Evolutionary conservation across 345 rosid species (phyloP), one percentile per base, ranked within the genome.

Genomic region (Erodium maritimum): DNA sequence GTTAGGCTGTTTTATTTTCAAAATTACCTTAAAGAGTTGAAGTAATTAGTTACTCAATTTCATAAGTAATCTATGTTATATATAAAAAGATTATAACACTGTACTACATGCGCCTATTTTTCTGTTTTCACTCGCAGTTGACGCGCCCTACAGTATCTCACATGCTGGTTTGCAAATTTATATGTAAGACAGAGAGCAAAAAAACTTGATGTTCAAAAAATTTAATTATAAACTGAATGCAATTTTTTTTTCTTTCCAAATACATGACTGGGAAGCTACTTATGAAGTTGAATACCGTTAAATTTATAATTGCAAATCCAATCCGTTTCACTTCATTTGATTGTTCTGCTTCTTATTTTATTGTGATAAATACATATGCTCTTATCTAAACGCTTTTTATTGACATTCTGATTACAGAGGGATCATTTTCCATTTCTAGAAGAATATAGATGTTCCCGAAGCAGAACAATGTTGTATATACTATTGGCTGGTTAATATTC

Each of bases 191-290:
- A n/a, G n/a, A n/a, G n/a, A n/a, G n/a, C n/a, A n/a, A n/a, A n/a
- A n/a, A n/a, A n/a, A n/a, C n/a, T n/a, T n/a, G n/a, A n/a, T n/a
- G n/a, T n/a, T n/a, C n/a, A n/a, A n/a, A n/a, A n/a, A n/a, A n/a
- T n/a, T n/a, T n/a, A n/a, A n/a, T n/a, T n/a, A n/a, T n/a, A n/a
- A n/a, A n/a, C n/a, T n/a, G n/a, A n/a, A n/a, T n/a, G n/a, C n/a
- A n/a, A n/a, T n/a, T 67, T 50, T 54, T 64, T 34, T 52, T 55
- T 54, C 58, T 55, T 66, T 62, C 61, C 86, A 94, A 97, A 60
- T 94, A 85, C 73, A 94, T 94, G 99, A 87, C 96, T 57, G 99
- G 99, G 60, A 94, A 90, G 77, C 76, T 94, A 69, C 99, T 94
- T 69, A 73, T 90, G 72, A 90, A 87, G 82, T 71, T 90, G 82